Conservation (phyloP, 2,329 filamentous ascomycete genomes). For the Chrysosporium queenslandicum region DNA sequence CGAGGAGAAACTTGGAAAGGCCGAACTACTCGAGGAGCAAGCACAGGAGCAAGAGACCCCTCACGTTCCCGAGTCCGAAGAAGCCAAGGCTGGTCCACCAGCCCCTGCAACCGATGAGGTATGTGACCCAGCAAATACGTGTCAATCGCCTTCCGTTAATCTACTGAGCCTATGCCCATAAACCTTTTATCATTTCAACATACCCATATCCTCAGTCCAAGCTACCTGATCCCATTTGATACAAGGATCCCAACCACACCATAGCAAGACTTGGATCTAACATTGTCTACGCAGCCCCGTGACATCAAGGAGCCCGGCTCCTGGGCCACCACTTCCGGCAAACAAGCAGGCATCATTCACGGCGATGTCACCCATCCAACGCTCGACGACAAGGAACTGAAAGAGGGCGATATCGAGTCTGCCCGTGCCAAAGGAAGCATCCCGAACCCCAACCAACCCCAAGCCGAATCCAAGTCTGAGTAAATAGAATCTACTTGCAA, state of each 20-base stretch:
- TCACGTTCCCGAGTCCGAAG: conserved; percentile 20
- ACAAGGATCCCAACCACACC: too few species aligned
- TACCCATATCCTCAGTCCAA: neutral
- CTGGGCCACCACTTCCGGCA: conserved; percentile 4
- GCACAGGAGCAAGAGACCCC: conserved; percentile 13
- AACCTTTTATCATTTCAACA: neutral
- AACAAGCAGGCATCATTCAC: neutral
- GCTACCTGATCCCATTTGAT: neutral
- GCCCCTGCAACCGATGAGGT: conserved; percentile 11
- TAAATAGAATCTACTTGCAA: conserved; percentile 10
- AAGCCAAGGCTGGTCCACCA: conserved; percentile 14
- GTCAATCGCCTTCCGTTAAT: too few species aligned
- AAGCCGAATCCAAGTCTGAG: neutral
- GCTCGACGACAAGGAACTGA: neutral
- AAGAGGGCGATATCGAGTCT: conserved; percentile 44
- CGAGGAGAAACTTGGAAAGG: conserved; percentile 16
- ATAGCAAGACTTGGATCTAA: neutral
- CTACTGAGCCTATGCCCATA: too few species aligned
- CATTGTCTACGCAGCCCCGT: neutral
- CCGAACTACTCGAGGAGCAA: conserved; percentile 17
- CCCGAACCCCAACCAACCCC: neutral
- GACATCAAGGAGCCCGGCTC: neutral
- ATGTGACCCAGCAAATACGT: neutral
- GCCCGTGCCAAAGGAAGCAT: conserved; percentile 46
- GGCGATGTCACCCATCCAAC: neutral